These are phyloP conservation scores for Diutina rugosa DNA, from an alignment of 1,139 yeast genomes.

Conservation along the genomic window DNA sequence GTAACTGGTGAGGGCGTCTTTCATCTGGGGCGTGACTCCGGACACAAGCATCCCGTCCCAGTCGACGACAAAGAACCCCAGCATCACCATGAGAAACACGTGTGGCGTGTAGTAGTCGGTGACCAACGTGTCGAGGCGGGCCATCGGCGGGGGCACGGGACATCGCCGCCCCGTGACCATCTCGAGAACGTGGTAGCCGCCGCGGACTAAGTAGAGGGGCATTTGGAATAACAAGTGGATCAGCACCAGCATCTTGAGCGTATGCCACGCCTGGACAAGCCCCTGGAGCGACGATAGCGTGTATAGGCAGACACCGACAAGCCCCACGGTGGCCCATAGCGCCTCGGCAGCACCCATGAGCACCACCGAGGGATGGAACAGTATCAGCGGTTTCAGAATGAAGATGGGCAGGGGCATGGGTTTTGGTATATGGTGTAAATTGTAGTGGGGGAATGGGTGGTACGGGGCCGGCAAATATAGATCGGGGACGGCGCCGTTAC, in stretches of 20 bases:
- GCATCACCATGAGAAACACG: neutral
- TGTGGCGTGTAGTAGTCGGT: neutral
- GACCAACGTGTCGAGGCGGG: neutral
- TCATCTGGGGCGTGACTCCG: neutral
- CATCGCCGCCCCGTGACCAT: neutral
- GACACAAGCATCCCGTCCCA: neutral
- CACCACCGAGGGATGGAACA: neutral
- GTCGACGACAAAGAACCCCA: neutral
- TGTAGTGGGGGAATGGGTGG: neutral
- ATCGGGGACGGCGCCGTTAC: neutral
- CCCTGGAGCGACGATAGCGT: neutral
- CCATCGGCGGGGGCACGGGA: neutral
- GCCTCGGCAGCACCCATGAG: neutral
- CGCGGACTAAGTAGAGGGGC: neutral
- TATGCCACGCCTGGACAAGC: neutral
- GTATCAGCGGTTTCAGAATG: neutral
- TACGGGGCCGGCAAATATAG: neutral
- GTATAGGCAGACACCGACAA: neutral
- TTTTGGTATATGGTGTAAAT: too few relatives aligned
- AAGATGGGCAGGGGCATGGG: conserved; percentile 1
- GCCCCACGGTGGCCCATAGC: neutral
- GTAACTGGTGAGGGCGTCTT: neutral
- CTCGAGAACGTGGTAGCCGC: neutral
- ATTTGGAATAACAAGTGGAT: neutral
- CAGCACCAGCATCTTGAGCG: neutral